Evolutionary conservation across 2,329 filamentous ascomycete genomes (phyloP).

Genomic region (Curvularia sp.): DNA sequence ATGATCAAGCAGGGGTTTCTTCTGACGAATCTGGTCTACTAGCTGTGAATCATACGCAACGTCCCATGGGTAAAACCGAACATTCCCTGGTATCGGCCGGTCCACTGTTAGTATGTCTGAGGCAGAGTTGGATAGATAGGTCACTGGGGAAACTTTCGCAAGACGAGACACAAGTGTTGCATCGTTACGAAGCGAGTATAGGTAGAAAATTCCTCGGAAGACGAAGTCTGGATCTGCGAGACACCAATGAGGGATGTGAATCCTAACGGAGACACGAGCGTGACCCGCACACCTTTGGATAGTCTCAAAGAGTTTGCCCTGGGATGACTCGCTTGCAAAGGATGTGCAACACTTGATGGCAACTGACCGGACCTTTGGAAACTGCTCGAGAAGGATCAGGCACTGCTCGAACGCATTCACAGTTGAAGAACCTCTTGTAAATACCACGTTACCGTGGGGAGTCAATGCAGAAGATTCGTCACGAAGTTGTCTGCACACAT

Average conservation of each 20-base stretch:
- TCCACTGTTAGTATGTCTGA: constrained; percentile 2
- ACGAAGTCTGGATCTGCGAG: constrained; percentile 4
- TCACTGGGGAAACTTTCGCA: not conserved
- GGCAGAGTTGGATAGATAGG: constrained; percentile 2
- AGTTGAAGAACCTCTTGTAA: not conserved
- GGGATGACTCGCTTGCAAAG: constrained; percentile 2
- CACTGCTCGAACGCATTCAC: constrained; percentile 6
- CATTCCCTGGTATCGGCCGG: not conserved
- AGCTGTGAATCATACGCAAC: not conserved
- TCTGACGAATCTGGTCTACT: not conserved
- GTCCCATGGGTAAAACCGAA: constrained; percentile 1
- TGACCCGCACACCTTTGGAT: constrained; percentile 4
- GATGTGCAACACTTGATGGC: constrained; percentile 3
- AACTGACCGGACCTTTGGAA: constrained; percentile 2
- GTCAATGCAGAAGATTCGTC: not conserved
- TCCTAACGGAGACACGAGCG: constrained; percentile 3
- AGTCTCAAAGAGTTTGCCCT: constrained; percentile 3
- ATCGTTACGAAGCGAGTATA: constrained; percentile 3
- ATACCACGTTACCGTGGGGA: constrained; percentile 3
- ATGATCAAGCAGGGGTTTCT: not conserved
- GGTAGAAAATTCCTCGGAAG: constrained; percentile 4
- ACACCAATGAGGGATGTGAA: constrained; percentile 6
- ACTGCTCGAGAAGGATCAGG: not conserved
- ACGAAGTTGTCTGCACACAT: too few relatives aligned
- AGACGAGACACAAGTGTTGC: not conserved